Evolutionary conservation across 345 rosid species (phyloP).

Genomic region (Eucalyptus fibrosa): DNA sequence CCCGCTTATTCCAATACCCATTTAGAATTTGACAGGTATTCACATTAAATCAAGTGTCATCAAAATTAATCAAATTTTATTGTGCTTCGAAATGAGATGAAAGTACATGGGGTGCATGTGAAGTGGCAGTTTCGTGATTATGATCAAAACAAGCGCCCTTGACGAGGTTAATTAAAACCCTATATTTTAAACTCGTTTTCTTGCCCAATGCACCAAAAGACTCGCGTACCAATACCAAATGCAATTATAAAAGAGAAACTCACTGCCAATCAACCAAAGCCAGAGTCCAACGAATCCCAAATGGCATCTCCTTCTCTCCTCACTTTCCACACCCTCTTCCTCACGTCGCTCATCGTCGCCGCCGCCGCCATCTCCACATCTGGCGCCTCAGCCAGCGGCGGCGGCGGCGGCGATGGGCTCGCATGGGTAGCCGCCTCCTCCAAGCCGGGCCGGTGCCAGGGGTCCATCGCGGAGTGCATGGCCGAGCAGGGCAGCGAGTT

Average conservation of each 20-base stretch:
- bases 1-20: neutral
- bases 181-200: neutral
- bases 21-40: neutral
- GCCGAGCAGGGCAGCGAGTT: conserved; percentile 24
- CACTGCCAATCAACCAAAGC: neutral
- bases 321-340: neutral
- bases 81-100: neutral
- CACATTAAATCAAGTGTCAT: neutral
- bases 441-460: conserved; percentile 20
- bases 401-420: conserved; percentile 3
- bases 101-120: neutral
- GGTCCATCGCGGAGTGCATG: conserved; percentile 54
- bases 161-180: neutral
- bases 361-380: conserved; percentile 6
- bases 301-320: conserved; percentile 26
- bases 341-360: conserved; percentile 6
- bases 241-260: neutral
- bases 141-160: neutral
- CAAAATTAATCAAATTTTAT: neutral
- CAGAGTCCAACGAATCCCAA: neutral
- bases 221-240: neutral
- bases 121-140: neutral
- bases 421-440: conserved; percentile 16
- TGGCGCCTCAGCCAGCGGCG: neutral
- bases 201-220: neutral